Evolutionary conservation across 1,284 basidiomycete species (phyloP), one percentile per base, ranked within the genome.

Genomic region (Microbotryum lychnidis-dioicae): DNA sequence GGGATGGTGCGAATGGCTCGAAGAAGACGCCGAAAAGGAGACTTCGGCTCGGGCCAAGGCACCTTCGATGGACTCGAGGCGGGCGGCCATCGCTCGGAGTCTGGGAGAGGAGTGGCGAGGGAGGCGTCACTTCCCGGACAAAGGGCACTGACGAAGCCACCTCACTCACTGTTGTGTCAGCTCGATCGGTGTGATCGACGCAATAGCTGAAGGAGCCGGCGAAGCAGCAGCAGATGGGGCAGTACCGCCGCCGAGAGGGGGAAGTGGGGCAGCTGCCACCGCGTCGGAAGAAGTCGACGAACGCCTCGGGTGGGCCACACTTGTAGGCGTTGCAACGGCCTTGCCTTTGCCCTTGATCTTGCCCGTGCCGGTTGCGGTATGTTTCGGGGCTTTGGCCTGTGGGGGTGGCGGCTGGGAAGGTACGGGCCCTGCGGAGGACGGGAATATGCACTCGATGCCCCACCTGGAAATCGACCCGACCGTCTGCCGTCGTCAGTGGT

Each of bases 391-490:
- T 49, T 54, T 42, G 9, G 49, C 33, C 60, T 45, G 20, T 14
- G n/a, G 25, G 14, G 49, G 53, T 2, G 27, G 31, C 2, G 56
- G 50, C 7, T 37, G 33, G 48, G 56, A 57, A 44, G 56, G 37
- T 20, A 33, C 37, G 6, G 52, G 33, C 3, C 52, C 33, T 25
- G 58, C 45, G 8, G 46, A 27, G 12, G 64, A 62, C 0, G 67
- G 67, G 45, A 68, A 68, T 48, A 62, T 42, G 51, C 67, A 68
- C n/a, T 61, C 67, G 23, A 60, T 62, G n/a, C 52, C 59, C 57
- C 62, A 64, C 8, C 67, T 68, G 49, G 1, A 29, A 31, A 31
- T 2, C 8, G 31, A 31, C 31, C 8, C 6, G 31, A 42, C 37
- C 37, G 16, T 42, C 37, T 6, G 37, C 37, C 37, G 37, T 42